phyloP scores from a whole-genome alignment of 192 early-diverging fungal genomes.

The Lobosporangium transversale region DNA sequence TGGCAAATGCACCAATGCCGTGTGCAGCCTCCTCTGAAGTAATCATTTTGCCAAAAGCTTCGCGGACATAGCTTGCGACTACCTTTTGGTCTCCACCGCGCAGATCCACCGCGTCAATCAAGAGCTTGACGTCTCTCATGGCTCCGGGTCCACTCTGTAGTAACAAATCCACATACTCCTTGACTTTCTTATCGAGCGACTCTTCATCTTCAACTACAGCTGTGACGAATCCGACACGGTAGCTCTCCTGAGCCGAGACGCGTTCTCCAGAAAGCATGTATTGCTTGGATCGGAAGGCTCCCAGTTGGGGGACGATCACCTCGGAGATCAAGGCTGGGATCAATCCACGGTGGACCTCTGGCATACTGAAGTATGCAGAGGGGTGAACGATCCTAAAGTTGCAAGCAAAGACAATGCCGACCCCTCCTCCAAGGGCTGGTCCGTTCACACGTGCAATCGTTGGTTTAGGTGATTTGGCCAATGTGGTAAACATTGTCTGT shows the following conservation, averaged over 20 bases:
- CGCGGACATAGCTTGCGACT: constrained; percentile 39
- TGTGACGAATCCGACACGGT: constrained; percentile 50
- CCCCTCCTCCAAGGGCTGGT: constrained; percentile 71
- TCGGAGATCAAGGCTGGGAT: constrained; percentile 75
- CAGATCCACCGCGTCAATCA: constrained; percentile 54
- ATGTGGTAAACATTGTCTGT: constrained; percentile 56
- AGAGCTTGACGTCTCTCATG: constrained; percentile 61
- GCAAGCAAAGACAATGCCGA: constrained; percentile 64
- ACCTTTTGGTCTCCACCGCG: constrained; percentile 30
- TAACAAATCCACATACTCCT: constrained; percentile 54
- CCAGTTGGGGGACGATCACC: constrained; percentile 67
- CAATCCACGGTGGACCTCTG: constrained; percentile 68
- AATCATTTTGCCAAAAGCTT: constrained; percentile 67
- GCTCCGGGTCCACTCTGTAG: constrained; percentile 60
- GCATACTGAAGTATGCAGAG: constrained; percentile 61
- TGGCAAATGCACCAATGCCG: constrained; percentile 65
- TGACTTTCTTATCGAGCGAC: constrained; percentile 57
- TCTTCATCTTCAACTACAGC: constrained; percentile 33
- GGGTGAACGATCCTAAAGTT: constrained; percentile 63
- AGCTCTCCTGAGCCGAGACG: constrained; percentile 55
- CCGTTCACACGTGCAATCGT: constrained; percentile 69
- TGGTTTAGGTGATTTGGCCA: constrained; percentile 59
- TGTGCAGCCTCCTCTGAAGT: constrained; percentile 65
- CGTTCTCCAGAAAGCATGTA: constrained; percentile 67
- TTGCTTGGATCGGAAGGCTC: constrained; percentile 58